Base-by-base conservation (phyloP, 2,329 filamentous ascomycete genomes). In the Penicillium italicum region DNA sequence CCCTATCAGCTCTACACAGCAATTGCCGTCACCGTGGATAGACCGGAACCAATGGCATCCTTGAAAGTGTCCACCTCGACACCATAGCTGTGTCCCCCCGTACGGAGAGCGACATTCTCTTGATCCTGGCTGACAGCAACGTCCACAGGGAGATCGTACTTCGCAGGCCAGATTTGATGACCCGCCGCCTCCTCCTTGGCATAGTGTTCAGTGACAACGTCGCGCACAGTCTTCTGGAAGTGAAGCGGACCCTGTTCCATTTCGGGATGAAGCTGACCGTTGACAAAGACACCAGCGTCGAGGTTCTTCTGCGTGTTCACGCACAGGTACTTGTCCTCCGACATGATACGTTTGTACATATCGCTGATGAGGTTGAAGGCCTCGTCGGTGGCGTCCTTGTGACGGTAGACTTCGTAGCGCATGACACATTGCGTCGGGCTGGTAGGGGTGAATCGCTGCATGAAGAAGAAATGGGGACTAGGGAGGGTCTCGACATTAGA, bases 261-360 rank as follows among this genome's bases (percentile, higher is more conserved):
- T 43, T 76, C 72, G 0, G 85, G 83, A 67, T 87, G 85, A 67
- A 87, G 72, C 66, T 85, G 79, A 46, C 84, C 85, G 64, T 84
- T 86, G 67, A 85, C 74, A 59, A 85, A 87, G 45, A 85, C 78
- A 7, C 84, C 84, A 0, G 79, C 75, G 66, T 83, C 82, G 60
- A 87, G 76, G 68, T 87, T 87, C 69, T 77, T 77, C 68, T 87
- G 84, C 0, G 82, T 79, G 12, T 76, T 76, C 58, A 79, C 73
- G 72, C 84, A 87, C n/a, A 87, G 79, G 22, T 80, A 76, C 66
- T 87, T 87, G 72, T 87, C 85, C 68, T 88, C 85, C 1, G 78
- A 79, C 82, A 86, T 83, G 71, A 87, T 80, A 34, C 82, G 81
- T 73, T 85, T 85, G 76, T 86, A 87, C 66, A 85, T 83, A 56